Conservation (phyloP, 2,329 filamentous ascomycete genomes). For the Coniochaeta prunicola region DNA sequence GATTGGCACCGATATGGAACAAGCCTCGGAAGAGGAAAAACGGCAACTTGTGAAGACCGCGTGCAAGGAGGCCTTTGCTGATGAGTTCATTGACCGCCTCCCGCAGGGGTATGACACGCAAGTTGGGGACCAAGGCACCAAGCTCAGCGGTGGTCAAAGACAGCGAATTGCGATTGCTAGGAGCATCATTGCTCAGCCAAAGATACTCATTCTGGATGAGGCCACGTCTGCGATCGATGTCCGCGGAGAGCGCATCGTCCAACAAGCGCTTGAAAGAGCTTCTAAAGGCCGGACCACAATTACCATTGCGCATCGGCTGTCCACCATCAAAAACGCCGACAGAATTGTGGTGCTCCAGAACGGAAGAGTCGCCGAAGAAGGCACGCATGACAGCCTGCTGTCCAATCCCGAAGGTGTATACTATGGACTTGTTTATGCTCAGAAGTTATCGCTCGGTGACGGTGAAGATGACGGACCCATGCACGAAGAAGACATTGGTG, state of each 20-base stretch:
- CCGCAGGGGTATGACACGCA: slow-evolving; percentile 61
- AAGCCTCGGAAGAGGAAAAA: slow-evolving; percentile 32
- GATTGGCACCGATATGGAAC: slow-evolving; percentile 29
- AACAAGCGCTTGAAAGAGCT: slow-evolving; percentile 60
- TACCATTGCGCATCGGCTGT: slow-evolving; percentile 68
- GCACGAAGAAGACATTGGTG: slow-evolving; percentile 32
- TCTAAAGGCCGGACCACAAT: slow-evolving; percentile 58
- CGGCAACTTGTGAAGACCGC: slow-evolving; percentile 54
- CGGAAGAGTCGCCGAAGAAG: slow-evolving; percentile 65
- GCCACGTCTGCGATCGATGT: slow-evolving; percentile 65
- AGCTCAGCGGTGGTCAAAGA: slow-evolving; percentile 69
- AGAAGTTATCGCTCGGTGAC: slow-evolving; percentile 49
- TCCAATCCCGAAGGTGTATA: slow-evolving; percentile 53
- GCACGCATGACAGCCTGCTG: slow-evolving; percentile 68
- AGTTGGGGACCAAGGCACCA: slow-evolving; percentile 72
- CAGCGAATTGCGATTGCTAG: slow-evolving; percentile 65
- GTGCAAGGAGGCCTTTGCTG: slow-evolving; percentile 60
- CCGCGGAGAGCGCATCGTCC: slow-evolving; percentile 44
- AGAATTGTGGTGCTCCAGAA: slow-evolving; percentile 69
- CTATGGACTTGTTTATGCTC: slow-evolving; percentile 57
- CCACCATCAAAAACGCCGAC: slow-evolving; percentile 71
- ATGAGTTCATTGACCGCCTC: slow-evolving; percentile 60
- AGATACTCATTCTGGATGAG: slow-evolving; percentile 64
- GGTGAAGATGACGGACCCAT: slow-evolving; percentile 28
- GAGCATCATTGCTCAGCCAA: slow-evolving; percentile 57